Conservation (phyloP, 2,329 filamentous ascomycete genomes). For the Sarocladium kiliense region DNA sequence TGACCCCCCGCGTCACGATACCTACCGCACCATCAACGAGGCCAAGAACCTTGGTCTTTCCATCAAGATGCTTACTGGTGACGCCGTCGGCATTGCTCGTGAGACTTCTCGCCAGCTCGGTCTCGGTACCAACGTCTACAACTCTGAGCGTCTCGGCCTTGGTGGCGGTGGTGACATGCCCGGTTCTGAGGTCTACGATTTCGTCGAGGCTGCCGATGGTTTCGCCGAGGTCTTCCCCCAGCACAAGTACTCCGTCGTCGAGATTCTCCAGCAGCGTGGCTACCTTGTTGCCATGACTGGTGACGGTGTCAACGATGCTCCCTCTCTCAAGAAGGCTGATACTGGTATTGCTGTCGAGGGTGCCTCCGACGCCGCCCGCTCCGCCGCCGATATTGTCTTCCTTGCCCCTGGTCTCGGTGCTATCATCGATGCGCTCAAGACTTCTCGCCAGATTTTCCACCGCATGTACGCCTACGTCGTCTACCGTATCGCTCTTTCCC, state of each 20-base stretch:
- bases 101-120: slow-evolving; percentile 88
- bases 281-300: slow-evolving; percentile 95
- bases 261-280: slow-evolving; percentile 88
- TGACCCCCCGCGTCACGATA: slow-evolving; percentile 86
- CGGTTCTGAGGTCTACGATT: slow-evolving; percentile 90
- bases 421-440: slow-evolving; percentile 90
- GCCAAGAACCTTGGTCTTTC: slow-evolving; percentile 82
- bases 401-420: slow-evolving; percentile 85
- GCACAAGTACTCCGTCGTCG: slow-evolving; percentile 92
- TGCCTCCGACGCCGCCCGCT: slow-evolving; percentile 84
- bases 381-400: slow-evolving; percentile 91
- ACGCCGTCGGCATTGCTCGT: slow-evolving; percentile 87
- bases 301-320: slow-evolving; percentile 92
- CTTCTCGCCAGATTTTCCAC: slow-evolving; percentile 91
- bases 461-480: slow-evolving; percentile 96
- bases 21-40: slow-evolving; percentile 83
- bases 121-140: slow-evolving; percentile 90
- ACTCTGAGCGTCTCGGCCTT: slow-evolving; percentile 86
- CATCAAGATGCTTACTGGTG: slow-evolving; percentile 95
- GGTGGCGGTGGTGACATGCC: slow-evolving; percentile 89
- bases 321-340: slow-evolving; percentile 91
- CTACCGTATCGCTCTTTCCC: slow-evolving; percentile 87
- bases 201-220: slow-evolving; percentile 91
- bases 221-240: slow-evolving; percentile 93
- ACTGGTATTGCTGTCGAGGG: slow-evolving; percentile 94